Evolutionary conservation across 129 eudicot species (phyloP), one percentile per base, ranked within the genome.

Genomic region (Ambrosia trifida): DNA sequence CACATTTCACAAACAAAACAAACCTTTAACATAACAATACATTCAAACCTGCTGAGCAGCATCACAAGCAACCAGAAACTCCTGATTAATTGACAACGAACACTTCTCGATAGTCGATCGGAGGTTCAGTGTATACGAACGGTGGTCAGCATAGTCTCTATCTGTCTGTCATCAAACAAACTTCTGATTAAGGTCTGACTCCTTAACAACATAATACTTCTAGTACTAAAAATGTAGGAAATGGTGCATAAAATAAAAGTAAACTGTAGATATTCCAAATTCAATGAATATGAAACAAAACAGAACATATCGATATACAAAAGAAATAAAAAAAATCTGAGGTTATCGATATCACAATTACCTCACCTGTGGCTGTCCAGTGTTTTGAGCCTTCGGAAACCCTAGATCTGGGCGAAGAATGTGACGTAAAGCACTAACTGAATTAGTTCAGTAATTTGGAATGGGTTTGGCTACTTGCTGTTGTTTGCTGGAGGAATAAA

Each of bases 81-180:
- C 32, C n/a, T 90, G 88, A 62, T 94, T 87, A 33, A 94, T 87
- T n/a, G 88, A 79, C 7, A 94, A 87, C 53, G 90, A 77, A 17
- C 98, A 95, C 78, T 81, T 89, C 73, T 89, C 98, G 81, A 94
- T 79, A 28, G 94, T 88, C 38, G 98, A 94, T 87, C 97, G 96
- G 89, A 89, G 98, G 72, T n/a, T 72, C 44, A 43, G 24, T 28
- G 11, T 57, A 57, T 28, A 57, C 14, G 14, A 2, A 0, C 6
- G 9, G 14, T 20, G 62, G 13, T 11, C 35, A 20, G 3, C 1
- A 13, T 10, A 20, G 62, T 56, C 62, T 20, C 13, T 24, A 31
- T 24, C 62, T 20, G 14, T 20, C 14, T 24, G 33, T 24, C 35
- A 24, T 56, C 62, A 10, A 56, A 56, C 62, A 56, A 56, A 56